Conservation (phyloP, 2,329 filamentous ascomycete genomes). For the Phaeosphaeriaceae sp. region DNA sequence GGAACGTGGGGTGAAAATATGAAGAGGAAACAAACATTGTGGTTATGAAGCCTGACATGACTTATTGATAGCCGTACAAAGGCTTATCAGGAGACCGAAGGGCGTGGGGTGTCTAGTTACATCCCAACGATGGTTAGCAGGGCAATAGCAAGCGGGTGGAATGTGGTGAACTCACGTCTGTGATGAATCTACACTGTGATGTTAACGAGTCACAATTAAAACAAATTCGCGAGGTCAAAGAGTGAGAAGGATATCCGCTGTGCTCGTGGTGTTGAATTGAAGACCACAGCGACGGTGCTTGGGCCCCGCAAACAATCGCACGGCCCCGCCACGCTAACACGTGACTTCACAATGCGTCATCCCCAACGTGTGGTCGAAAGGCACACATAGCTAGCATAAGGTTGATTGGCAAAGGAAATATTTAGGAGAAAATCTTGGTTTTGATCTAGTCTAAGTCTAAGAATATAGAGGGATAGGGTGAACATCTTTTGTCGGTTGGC, state of each 20-base stretch:
- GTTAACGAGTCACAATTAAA: no score
- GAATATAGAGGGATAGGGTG: slow-evolving; percentile 13
- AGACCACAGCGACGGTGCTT: slow-evolving; percentile 19
- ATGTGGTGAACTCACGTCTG: slow-evolving; percentile 16
- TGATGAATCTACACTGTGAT: slow-evolving; percentile 15
- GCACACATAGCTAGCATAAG: not conserved
- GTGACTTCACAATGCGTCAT: slow-evolving; percentile 7
- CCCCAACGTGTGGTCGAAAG: no score
- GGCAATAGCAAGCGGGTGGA: slow-evolving; percentile 28
- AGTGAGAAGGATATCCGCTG: not conserved
- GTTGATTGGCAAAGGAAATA: not conserved
- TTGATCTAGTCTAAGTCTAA: slow-evolving; percentile 33
- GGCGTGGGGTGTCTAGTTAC: slow-evolving; percentile 26
- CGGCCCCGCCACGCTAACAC: slow-evolving; percentile 16
- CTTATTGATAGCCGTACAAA: slow-evolving; percentile 13
- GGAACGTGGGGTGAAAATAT: slow-evolving; percentile 40
- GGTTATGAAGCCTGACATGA: slow-evolving; percentile 79
- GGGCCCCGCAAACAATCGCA: slow-evolving; percentile 32
- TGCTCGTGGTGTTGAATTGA: slow-evolving; percentile 15
- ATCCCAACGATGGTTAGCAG: slow-evolving; percentile 43
- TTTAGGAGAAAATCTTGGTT: slow-evolving; percentile 3
- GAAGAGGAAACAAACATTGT: slow-evolving; percentile 71
- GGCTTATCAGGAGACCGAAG: slow-evolving; percentile 26
- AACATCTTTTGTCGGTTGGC: slow-evolving; percentile 9
- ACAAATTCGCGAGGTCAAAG: slow-evolving; percentile 7